Conservation (phyloP, 1,284 basidiomycete genomes). For the Agroathelia rolfsii region DNA sequence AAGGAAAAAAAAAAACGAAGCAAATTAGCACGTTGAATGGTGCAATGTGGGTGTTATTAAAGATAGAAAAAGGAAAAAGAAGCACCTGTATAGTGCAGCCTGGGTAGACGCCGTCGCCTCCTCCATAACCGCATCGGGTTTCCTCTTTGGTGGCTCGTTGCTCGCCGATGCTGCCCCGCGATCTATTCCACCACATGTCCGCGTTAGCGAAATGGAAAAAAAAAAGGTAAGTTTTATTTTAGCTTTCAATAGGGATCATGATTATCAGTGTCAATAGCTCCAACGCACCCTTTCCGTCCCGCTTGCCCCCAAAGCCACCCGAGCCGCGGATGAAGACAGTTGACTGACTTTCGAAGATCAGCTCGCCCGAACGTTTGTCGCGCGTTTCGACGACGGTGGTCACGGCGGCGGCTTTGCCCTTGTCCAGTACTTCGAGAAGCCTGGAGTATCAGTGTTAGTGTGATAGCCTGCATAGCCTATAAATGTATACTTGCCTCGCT, state of each 20-base stretch:
- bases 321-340: constrained; percentile 91
- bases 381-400: constrained; percentile 72
- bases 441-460: constrained; percentile 26
- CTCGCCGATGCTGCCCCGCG: constrained; percentile 83
- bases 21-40: constrained; percentile 3
- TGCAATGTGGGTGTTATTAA: constrained; percentile 1
- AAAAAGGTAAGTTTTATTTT: background rate
- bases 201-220: background rate
- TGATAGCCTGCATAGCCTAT: background rate
- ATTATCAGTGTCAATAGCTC: constrained; percentile 1
- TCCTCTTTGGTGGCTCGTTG: constrained; percentile 77
- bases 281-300: constrained; percentile 64
- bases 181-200: constrained; percentile 37
- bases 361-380: constrained; percentile 69
- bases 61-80: constrained; percentile 6
- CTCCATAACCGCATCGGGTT: constrained; percentile 78
- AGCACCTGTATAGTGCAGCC: constrained; percentile 83
- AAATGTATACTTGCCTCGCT: constrained; percentile 39
- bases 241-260: constrained; percentile 5
- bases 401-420: constrained; percentile 88
- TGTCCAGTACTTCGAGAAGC: constrained; percentile 74
- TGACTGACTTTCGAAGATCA: constrained; percentile 88
- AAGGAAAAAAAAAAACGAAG: constrained; percentile 7
- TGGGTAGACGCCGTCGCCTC: constrained; percentile 79
- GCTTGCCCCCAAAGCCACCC: constrained; percentile 93